phyloP scores from a whole-genome alignment of 2,329 filamentous ascomycete species.

The Exophiala spinifera region DNA sequence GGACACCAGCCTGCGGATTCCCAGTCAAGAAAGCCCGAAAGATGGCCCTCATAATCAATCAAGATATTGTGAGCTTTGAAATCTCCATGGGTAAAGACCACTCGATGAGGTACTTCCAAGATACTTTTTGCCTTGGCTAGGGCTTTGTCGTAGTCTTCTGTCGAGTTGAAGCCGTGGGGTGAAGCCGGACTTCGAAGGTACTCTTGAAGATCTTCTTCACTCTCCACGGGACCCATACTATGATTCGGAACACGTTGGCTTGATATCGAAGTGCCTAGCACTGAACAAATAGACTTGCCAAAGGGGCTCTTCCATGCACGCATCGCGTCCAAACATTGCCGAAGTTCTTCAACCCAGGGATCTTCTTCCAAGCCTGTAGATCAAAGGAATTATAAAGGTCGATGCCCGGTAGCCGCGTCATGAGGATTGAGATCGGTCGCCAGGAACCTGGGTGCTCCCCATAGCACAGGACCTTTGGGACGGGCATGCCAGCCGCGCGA shows the following conservation, averaged over 20 bases:
- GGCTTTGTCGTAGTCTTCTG: constrained; percentile 30
- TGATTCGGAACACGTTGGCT: constrained; percentile 36
- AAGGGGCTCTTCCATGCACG: constrained; percentile 35
- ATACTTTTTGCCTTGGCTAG: constrained; percentile 30
- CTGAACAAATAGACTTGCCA: constrained; percentile 33
- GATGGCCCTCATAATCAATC: constrained; percentile 13
- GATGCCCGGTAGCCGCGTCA: constrained; percentile 42
- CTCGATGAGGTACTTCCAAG: constrained; percentile 20
- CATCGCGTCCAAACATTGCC: constrained; percentile 36
- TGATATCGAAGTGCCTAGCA: constrained; percentile 32
- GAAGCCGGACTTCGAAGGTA: constrained; percentile 33
- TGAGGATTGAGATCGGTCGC: constrained; percentile 37
- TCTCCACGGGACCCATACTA: constrained; percentile 31
- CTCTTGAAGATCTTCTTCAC: constrained; percentile 31
- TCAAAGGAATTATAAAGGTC: constrained; percentile 32
- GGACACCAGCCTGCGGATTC: constrained; percentile 31
- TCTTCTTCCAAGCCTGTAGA: constrained; percentile 30
- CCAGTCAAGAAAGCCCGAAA: constrained; percentile 34
- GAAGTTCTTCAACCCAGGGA: constrained; percentile 37
- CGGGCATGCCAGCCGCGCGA: constrained; percentile 36
- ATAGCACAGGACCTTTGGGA: constrained; percentile 35
- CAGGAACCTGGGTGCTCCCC: constrained; percentile 35
- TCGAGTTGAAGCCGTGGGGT: constrained; percentile 31
- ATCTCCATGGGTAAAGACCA: constrained; percentile 31
- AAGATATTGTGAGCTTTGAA: constrained; percentile 28